Evolutionary conservation across 169 alveolate species (phyloP).

Genomic region (Perkinsus olseni): DNA sequence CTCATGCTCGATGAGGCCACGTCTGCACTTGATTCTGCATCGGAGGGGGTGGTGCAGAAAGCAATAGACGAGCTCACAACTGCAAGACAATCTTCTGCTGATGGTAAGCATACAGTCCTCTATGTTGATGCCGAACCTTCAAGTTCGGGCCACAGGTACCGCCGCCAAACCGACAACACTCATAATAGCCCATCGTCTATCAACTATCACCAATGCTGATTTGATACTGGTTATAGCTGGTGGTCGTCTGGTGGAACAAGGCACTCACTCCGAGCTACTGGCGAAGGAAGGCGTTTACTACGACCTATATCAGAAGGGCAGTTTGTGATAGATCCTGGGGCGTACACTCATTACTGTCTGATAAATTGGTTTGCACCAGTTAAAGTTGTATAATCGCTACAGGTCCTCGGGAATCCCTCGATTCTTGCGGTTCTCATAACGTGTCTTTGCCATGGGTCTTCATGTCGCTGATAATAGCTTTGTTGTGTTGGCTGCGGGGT

Average conservation of each 20-base stretch:
- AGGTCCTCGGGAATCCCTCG: no score
- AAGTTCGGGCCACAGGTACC: no score
- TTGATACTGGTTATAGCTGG: conserved; percentile 37
- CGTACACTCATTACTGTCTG: background rate
- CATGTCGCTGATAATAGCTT: no score
- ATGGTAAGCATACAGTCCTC: no score
- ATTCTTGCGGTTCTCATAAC: no score
- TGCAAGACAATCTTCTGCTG: background rate
- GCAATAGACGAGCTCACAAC: conserved; percentile 29
- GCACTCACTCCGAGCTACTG: conserved; percentile 41
- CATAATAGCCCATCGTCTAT: conserved; percentile 73
- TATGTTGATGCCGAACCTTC: no score
- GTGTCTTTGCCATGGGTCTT: no score
- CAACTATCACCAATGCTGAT: conserved; percentile 55
- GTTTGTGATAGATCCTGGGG: background rate
- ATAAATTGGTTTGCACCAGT: background rate
- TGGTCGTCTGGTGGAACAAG: conserved; percentile 50
- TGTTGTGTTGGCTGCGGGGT: no score
- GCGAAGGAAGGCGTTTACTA: conserved; percentile 23
- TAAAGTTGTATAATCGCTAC: background rate
- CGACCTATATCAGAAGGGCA: background rate
- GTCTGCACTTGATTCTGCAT: conserved; percentile 63
- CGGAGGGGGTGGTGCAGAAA: conserved; percentile 32
- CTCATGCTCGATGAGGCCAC: conserved; percentile 80
- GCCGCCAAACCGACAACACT: conserved; percentile 46